These are phyloP conservation scores for Cercophora samala DNA, from an alignment of 495 filamentous ascomycete genomes.

Conservation along the genomic window DNA sequence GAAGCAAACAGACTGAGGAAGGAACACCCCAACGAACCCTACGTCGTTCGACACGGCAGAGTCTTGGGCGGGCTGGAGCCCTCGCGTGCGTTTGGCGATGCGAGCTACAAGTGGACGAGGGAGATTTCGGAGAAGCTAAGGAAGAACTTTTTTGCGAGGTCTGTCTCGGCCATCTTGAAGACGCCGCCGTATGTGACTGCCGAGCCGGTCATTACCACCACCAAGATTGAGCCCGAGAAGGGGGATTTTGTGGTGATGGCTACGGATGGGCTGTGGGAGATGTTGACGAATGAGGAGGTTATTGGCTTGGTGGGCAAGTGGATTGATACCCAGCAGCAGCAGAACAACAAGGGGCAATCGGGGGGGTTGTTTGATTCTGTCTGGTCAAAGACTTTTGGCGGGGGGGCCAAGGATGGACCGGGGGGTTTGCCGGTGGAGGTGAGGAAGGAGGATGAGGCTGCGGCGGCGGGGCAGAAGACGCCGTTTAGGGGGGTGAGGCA, in stretches of 20 bases:
- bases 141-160: constrained; percentile 78
- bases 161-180: constrained; percentile 65
- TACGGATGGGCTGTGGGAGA: constrained; percentile 97
- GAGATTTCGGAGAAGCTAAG: constrained; percentile 80
- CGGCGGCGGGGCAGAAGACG: constrained; percentile 57
- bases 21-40: constrained; percentile 81
- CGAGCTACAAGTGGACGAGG: constrained; percentile 89
- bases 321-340: constrained; percentile 56
- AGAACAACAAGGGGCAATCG: constrained; percentile 47
- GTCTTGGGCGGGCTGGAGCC: constrained; percentile 91
- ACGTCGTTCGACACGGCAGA: constrained; percentile 81
- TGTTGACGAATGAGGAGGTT: constrained; percentile 98
- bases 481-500: constrained; percentile 77
- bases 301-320: constrained; percentile 94
- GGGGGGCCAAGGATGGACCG: constrained; percentile 35
- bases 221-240: constrained; percentile 81
- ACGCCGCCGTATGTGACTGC: constrained; percentile 98
- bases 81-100: constrained; percentile 90
- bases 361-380: constrained; percentile 33
- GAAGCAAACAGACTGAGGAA: constrained; percentile 77
- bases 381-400: constrained; percentile 58
- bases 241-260: constrained; percentile 97
- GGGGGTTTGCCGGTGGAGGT: constrained; percentile 55
- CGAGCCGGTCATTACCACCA: constrained; percentile 93
- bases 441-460: constrained; percentile 27